Base-by-base conservation (phyloP, 495 filamentous ascomycete species). In the Cercophora samala region DNA sequence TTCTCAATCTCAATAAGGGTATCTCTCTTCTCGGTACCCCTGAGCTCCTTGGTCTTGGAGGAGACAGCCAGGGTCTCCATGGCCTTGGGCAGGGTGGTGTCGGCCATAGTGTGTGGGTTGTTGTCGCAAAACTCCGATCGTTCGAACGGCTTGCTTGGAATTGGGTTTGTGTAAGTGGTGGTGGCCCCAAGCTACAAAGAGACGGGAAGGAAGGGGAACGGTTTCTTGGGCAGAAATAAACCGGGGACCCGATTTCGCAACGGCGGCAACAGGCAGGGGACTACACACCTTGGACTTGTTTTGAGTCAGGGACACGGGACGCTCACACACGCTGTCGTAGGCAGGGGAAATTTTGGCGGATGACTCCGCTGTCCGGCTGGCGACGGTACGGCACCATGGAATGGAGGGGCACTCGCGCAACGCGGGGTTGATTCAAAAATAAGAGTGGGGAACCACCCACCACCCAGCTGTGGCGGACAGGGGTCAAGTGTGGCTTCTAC, bases 21-120 rank as follows among this genome's bases (percentile, higher is more conserved):
- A 74, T 99, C 95, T 78, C 95, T 83, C 79, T 97, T 98, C 71
- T 97, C 93, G 58, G 95, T 97, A 54, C 81, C 81, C 73, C 81
- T 83, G 69, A 83, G 75, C 72, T 82, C 80, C 69, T 82, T 83
- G 66, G 80, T 83, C 71, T 82, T 83, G 74, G 81, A 78, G 74
- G 81, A 78, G 58, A 79, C 64, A 21, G 72, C 61, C 26, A 79
- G 72, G 42, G 37, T 71, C 67, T 69, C 77, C 65, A 79, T 63
- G 64, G 73, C 76, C 73, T 79, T 79, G 68, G 73, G 69, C 64
- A 73, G 72, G 23, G 76, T 61, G 15, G 73, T 74, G 66, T 78
- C 75, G 64, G 77, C 77, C 76, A 79, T 78, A 62, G 18, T 74
- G 37, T 46, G 8, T n/a, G n/a, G n/a, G 13, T 46, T 46, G 37